These are phyloP conservation scores for Neofusicoccum sp. DNA, from an alignment of 2,329 filamentous ascomycete genomes.

Conservation along the genomic window DNA sequence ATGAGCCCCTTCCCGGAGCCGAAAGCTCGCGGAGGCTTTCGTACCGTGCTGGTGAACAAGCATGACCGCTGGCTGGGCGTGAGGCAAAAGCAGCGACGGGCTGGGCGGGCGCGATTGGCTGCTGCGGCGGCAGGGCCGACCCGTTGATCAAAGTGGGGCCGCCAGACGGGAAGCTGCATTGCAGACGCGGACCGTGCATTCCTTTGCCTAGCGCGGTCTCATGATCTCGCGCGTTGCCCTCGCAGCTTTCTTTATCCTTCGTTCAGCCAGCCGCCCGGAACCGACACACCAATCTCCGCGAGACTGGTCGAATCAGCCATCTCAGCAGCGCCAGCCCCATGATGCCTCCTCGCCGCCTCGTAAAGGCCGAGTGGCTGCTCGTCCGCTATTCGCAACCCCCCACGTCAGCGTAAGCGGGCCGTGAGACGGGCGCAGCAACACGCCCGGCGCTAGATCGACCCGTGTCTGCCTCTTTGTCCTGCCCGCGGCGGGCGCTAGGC, in stretches of 20 bases:
- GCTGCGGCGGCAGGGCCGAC: neutral
- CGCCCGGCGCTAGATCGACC: neutral
- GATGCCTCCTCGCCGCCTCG: too few species aligned
- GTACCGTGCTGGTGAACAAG: too few species aligned
- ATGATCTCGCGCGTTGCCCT: neutral
- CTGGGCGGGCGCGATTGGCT: neutral
- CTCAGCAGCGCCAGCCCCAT: too few species aligned
- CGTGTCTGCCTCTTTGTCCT: neutral
- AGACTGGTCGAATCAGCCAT: too few species aligned
- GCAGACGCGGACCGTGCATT: neutral
- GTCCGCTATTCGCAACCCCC: neutral
- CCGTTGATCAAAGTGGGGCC: constrained; percentile 4
- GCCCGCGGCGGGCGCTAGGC: neutral
- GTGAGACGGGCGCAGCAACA: neutral
- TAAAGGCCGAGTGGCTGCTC: neutral
- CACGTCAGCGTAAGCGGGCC: neutral
- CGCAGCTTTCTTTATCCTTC: neutral
- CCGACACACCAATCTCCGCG: neutral
- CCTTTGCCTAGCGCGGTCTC: neutral
- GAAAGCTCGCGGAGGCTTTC: too few species aligned
- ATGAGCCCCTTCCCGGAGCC: too few species aligned
- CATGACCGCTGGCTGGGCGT: neutral
- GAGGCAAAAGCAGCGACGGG: neutral
- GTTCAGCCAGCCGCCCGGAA: neutral
- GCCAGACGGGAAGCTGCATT: constrained; percentile 6